Base-by-base conservation (phyloP, 768 basidiomycete genomes). In the Naematelia aurantialba region DNA sequence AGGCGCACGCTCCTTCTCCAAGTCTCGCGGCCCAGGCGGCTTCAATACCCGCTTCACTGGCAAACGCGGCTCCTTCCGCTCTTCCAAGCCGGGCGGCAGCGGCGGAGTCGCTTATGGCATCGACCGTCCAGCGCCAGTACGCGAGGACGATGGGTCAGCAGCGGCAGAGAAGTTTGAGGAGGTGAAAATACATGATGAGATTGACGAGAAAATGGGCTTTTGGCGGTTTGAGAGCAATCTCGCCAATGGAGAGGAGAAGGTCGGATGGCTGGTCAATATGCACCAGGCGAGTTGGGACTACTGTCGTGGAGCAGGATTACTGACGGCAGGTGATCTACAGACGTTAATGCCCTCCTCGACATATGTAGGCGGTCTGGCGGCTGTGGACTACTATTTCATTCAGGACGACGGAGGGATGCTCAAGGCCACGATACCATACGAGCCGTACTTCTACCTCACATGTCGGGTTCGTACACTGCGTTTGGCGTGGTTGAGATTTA, bases 191-290 rank as follows among this genome's bases (percentile, higher is more conserved):
- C 81, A 79, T 62, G 91, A 98, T 76, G 91, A 94, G 68, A 84
- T 97, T 19, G 96, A 99, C 70, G 91, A 90, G 78, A 90, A 89
- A 75, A 80, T 98, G 17, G 96, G 96, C 0, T 99, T 98, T 76
- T 79, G 80, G 42, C 82, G 87, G 61, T 80, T 89, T 50, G 85
- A 89, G 59, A 89, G 93, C 71, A 63, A 52, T 0, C 53, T 62
- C 42, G 73, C 69, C n/a, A 67, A 58, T 19, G 94, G 93, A 0
- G 78, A 81, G 2, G 80, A 80, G 68, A 85, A 81, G 72, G 88
- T 89, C 55, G 96, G 93, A 1, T 98, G 96, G 96, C 79, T 99
- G 72, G 85, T 99, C 62, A 98, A 98, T 73, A 98, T 99, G 94
- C 93, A 94, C 75, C 90, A 96, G 54, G 91, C 92, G 73, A 66